phyloP scores from a whole-genome alignment of 768 basidiomycete genomes.

The Rhodotorula graminis region DNA sequence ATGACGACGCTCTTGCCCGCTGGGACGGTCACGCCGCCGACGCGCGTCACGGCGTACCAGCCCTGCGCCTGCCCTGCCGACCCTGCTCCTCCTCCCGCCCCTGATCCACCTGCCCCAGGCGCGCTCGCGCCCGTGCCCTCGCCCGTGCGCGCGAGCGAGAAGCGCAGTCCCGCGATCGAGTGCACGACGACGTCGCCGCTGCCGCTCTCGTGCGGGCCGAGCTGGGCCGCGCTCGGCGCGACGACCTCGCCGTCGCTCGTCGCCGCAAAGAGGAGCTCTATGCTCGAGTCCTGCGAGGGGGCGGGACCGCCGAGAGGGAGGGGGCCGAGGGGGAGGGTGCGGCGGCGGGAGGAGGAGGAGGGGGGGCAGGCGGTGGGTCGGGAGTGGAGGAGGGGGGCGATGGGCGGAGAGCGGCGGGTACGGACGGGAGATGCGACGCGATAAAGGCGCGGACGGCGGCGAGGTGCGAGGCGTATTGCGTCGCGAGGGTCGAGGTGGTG shows the following conservation, averaged over 20 bases:
- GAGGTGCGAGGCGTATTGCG: neutral
- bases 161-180: conserved; percentile 33
- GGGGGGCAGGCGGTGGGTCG: neutral
- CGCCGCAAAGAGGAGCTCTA: conserved; percentile 40
- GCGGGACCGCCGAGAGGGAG: neutral
- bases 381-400: neutral
- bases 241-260: neutral
- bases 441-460: neutral
- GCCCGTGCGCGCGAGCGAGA: conserved; percentile 22
- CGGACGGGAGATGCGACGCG: neutral
- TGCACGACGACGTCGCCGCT: conserved; percentile 20
- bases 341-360: neutral
- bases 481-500: neutral
- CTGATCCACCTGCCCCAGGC: no score
- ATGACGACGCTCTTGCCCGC: conserved; percentile 26
- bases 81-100: no score
- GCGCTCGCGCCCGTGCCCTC: no score
- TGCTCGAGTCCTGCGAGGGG: conserved; percentile 26
- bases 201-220: neutral
- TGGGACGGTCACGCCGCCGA: conserved; percentile 31
- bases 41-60: conserved; percentile 22
- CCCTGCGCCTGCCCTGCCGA: neutral
- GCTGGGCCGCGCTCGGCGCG: conserved; percentile 9
- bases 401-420: neutral
- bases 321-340: neutral